Evolutionary conservation across 805 yeast species (phyloP).

Genomic region (Wickerhamomyces bisporus): DNA sequence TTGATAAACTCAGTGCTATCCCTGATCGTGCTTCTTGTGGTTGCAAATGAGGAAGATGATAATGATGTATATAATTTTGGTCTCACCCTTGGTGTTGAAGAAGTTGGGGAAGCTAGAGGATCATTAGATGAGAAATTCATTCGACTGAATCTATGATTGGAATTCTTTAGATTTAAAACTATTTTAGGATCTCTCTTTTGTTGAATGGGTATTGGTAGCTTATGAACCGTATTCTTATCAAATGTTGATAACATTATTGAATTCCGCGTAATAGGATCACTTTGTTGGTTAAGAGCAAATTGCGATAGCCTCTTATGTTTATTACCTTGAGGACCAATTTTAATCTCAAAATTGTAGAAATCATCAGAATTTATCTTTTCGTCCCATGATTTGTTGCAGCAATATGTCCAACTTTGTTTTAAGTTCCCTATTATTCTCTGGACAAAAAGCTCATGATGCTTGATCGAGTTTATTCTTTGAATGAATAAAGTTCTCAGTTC

Average conservation of each 20-base stretch:
- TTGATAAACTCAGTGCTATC: constrained; percentile 38
- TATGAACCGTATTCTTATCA: constrained; percentile 17
- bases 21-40: constrained; percentile 16
- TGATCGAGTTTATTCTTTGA: constrained; percentile 27
- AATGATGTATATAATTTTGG: constrained; percentile 17
- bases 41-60: constrained; percentile 11
- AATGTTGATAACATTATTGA: constrained; percentile 32
- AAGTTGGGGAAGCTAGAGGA: not conserved
- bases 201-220: constrained; percentile 14
- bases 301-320: constrained; percentile 30
- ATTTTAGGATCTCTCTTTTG: constrained; percentile 14
- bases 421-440: constrained; percentile 38
- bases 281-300: constrained; percentile 32
- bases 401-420: constrained; percentile 44
- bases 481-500: constrained; percentile 43
- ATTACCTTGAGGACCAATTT: constrained; percentile 23
- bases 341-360: constrained; percentile 17
- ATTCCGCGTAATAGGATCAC: constrained; percentile 36
- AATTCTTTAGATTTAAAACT: constrained; percentile 21
- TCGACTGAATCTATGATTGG: constrained; percentile 17
- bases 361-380: constrained; percentile 25
- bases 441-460: constrained; percentile 22
- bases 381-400: constrained; percentile 26
- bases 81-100: not conserved
- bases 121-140: not conserved